phyloP scores from a whole-genome alignment of 306 rosid genomes.

The Cyclanthera cordifolia region DNA sequence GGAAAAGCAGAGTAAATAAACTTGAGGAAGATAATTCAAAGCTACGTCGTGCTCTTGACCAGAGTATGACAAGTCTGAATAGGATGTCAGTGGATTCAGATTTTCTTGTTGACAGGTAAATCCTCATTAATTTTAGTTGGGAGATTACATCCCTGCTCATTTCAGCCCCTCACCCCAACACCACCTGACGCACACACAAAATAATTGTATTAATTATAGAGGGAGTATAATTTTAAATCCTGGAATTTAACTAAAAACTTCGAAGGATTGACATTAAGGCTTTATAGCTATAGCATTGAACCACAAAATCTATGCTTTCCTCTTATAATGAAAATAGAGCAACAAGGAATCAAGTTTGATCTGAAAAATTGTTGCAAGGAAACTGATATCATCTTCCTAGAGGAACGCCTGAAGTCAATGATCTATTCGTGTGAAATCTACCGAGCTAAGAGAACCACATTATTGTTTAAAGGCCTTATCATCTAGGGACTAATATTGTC shows the following conservation, averaged over 20 bases:
- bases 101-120: conserved; percentile 87
- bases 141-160: not conserved
- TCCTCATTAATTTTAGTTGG: conserved; percentile 29
- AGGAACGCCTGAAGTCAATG: not conserved
- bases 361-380: not conserved
- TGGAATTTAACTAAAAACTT: not conserved
- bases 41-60: conserved; percentile 80
- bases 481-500: not conserved
- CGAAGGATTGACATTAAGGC: not conserved
- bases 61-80: conserved; percentile 85
- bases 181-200: not conserved
- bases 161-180: not conserved
- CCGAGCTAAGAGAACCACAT: not conserved
- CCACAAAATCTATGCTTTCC: not conserved
- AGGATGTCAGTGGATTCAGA: conserved; percentile 98
- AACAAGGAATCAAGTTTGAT: not conserved
- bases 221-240: not conserved
- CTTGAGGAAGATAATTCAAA: conserved; percentile 92
- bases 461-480: not conserved
- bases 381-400: not conserved
- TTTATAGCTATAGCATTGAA: not conserved
- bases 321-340: not conserved
- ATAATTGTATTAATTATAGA: not conserved
- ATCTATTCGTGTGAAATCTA: not conserved
- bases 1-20: conserved; percentile 77